Evolutionary conservation across 768 basidiomycete species (phyloP).

Genomic region (Mrakia gelida): DNA sequence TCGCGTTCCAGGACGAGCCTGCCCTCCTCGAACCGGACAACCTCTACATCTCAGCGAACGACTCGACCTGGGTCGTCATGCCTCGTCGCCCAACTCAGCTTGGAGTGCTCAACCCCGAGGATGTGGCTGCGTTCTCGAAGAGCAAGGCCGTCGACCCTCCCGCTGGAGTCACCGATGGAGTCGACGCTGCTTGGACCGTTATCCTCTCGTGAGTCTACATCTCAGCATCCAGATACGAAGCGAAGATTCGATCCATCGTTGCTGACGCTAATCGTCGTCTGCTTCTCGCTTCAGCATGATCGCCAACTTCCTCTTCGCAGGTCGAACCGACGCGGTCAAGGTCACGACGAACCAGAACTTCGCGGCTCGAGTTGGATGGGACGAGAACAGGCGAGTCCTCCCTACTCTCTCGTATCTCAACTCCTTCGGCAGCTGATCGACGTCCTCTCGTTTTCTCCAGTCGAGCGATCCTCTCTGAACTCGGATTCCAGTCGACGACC

Average conservation of each 20-base stretch:
- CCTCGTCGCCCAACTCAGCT: constrained; percentile 1
- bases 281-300: constrained; percentile 18
- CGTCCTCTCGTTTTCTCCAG: background rate
- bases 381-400: constrained; percentile 7
- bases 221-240: background rate
- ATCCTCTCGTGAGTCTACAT: constrained; percentile 19
- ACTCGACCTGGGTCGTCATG: constrained; percentile 15
- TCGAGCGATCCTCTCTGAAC: background rate
- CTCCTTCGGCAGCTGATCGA: background rate
- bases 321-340: constrained; percentile 15
- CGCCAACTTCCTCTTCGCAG: constrained; percentile 19
- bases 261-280: background rate
- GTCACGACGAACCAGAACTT: constrained; percentile 19
- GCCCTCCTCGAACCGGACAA: background rate
- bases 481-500: constrained; percentile 21
- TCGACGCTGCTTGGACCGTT: constrained; percentile 16
- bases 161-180: constrained; percentile 8
- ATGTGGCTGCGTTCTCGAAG: constrained; percentile 12
- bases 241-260: too few species aligned
- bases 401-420: background rate
- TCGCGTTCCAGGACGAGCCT: too few species aligned
- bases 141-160: constrained; percentile 13
- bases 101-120: constrained; percentile 7
- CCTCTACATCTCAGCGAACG: constrained; percentile 24
- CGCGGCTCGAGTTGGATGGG: constrained; percentile 22